Evolutionary conservation across 1,284 basidiomycete species (phyloP).

Genomic region (Apiotrichum akiyoshidainum): DNA sequence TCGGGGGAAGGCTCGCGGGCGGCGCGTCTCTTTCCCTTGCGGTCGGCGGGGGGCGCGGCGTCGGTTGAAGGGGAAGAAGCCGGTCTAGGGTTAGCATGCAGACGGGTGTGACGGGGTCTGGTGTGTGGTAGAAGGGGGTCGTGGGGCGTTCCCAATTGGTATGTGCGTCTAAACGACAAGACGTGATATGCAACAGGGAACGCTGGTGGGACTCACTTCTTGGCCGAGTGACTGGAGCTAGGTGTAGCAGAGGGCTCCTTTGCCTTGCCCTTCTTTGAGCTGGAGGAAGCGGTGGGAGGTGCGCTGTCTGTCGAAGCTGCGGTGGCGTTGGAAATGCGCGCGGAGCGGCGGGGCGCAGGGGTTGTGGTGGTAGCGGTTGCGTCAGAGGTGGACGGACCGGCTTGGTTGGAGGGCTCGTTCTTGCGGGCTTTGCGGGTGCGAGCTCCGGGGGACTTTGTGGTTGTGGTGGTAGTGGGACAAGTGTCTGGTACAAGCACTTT

Average conservation of each 20-base stretch:
- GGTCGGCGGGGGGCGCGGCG: constrained; percentile 23
- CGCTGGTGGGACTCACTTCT: constrained; percentile 20
- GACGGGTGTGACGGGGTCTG: neutral
- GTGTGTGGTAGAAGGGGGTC: neutral
- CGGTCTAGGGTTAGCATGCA: constrained; percentile 8
- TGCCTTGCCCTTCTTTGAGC: constrained; percentile 30
- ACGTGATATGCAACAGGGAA: too few relatives aligned
- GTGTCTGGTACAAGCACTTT: constrained; percentile 12
- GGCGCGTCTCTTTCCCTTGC: constrained; percentile 46
- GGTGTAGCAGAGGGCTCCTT: constrained; percentile 12
- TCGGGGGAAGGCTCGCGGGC: constrained; percentile 13
- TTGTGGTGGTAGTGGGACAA: neutral
- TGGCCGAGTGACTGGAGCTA: constrained; percentile 15
- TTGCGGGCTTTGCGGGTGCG: neutral
- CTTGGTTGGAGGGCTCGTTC: constrained; percentile 1
- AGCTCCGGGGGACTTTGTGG: neutral
- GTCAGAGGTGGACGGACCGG: constrained; percentile 2
- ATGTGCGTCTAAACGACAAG: neutral
- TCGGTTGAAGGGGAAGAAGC: constrained; percentile 8
- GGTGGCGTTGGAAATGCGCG: constrained; percentile 31
- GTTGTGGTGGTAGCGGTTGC: constrained; percentile 5
- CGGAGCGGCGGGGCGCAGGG: constrained; percentile 29
- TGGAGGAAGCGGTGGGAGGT: constrained; percentile 3
- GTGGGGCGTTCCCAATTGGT: neutral
- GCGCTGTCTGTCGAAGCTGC: constrained; percentile 15